phyloP scores from a whole-genome alignment of 768 basidiomycete genomes.

The Suillus lakei region DNA sequence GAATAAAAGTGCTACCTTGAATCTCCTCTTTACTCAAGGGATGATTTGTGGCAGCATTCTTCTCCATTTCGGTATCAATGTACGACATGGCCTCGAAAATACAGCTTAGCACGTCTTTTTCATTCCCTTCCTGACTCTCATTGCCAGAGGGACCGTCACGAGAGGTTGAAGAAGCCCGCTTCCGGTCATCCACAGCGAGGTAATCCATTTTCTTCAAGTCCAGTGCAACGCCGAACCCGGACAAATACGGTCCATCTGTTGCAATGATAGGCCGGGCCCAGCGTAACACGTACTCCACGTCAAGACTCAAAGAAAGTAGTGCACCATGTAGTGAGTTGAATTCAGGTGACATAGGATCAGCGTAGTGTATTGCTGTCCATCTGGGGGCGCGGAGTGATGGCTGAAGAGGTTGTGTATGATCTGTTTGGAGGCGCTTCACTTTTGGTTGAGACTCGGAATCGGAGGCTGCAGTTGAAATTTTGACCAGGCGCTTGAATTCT shows the following conservation, averaged over 20 bases:
- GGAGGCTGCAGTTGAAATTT: conserved; percentile 40
- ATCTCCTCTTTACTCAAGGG: conserved; percentile 61
- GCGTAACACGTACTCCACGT: conserved; percentile 77
- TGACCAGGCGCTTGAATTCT: conserved; percentile 56
- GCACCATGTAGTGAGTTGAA: conserved; percentile 75
- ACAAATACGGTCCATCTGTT: conserved; percentile 47
- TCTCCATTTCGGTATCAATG: conserved; percentile 33
- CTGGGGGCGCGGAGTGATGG: conserved; percentile 50
- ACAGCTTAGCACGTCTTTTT: conserved; percentile 29
- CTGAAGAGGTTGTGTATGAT: conserved; percentile 70
- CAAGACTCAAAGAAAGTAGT: conserved; percentile 54
- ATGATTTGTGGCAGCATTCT: conserved; percentile 42
- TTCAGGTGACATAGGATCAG: conserved; percentile 61
- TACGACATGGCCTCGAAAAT: conserved; percentile 37
- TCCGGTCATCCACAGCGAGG: conserved; percentile 88
- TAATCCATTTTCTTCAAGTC: conserved; percentile 99
- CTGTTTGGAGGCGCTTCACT: conserved; percentile 70
- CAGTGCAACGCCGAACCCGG: conserved; percentile 90
- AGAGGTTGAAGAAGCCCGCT: conserved; percentile 1
- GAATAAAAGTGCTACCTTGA: conserved; percentile 39
- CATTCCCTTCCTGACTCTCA: conserved; percentile 14
- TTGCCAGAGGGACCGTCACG: conserved; percentile 6
- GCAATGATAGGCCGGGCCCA: conserved; percentile 25
- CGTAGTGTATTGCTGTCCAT: conserved; percentile 81
- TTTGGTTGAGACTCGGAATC: conserved; percentile 27